These are phyloP conservation scores for Nicotiana rustica DNA, from an alignment of 305 asterid species.

Conservation along the genomic window DNA sequence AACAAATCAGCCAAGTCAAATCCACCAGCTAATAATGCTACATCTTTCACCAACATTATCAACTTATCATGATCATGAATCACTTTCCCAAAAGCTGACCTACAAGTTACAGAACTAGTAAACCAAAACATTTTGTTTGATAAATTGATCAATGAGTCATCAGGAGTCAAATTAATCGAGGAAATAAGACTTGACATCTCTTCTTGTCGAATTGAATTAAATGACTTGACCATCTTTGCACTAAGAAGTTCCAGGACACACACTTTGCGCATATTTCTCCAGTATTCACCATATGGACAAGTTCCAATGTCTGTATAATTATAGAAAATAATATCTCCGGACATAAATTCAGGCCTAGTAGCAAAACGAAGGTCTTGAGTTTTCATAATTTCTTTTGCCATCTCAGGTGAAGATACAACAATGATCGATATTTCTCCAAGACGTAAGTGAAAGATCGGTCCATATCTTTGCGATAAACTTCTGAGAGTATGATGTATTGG, in stretches of 20 bases:
- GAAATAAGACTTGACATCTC: not conserved
- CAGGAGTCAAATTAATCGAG: too few relatives aligned
- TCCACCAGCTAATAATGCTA: not conserved
- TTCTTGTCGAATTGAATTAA: not conserved
- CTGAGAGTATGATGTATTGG: not conserved
- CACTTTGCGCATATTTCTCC: not conserved
- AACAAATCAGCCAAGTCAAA: slow-evolving; percentile 31
- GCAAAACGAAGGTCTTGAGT: not conserved
- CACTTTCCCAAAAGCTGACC: slow-evolving; percentile 34
- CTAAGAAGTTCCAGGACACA: not conserved
- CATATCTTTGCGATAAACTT: not conserved
- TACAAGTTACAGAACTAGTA: slow-evolving; percentile 28
- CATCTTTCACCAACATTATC: not conserved
- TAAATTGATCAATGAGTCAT: slow-evolving; percentile 9
- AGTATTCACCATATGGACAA: not conserved
- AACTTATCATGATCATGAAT: not conserved
- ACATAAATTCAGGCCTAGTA: not conserved
- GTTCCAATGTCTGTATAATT: not conserved
- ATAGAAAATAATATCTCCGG: not conserved
- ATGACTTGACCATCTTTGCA: not conserved
- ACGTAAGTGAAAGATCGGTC: not conserved
- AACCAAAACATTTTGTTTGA: not conserved
- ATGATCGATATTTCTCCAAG: not conserved
- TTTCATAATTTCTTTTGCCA: not conserved
- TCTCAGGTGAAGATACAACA: not conserved